phyloP scores from a whole-genome alignment of 768 basidiomycete species.

The Austroboletus eburneus region DNA sequence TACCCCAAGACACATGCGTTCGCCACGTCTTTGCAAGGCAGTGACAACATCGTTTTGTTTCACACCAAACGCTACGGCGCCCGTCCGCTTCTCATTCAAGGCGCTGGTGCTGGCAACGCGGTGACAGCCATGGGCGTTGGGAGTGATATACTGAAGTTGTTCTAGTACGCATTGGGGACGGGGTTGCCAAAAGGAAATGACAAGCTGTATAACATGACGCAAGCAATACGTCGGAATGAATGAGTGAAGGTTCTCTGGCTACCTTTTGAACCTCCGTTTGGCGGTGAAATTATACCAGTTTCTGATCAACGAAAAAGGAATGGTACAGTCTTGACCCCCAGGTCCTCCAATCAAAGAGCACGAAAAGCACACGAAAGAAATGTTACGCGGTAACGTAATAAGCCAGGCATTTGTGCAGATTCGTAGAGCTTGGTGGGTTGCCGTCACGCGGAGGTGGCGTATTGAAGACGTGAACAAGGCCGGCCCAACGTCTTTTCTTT shows the following conservation, averaged over 20 bases:
- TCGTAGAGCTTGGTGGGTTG: no score
- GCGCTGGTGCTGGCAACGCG: conserved; percentile 95
- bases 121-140: conserved; percentile 99
- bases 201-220: conserved; percentile 4
- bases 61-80: conserved; percentile 88
- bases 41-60: conserved; percentile 98
- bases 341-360: no score
- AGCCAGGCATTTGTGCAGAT: no score
- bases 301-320: no score
- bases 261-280: no score
- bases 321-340: no score
- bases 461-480: no score
- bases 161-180: conserved; percentile 18
- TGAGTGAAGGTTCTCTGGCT: not conserved
- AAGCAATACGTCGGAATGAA: conserved; percentile 2
- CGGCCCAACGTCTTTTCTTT: no score
- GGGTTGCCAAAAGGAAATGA: not conserved
- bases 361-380: no score
- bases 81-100: conserved; percentile 89
- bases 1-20: conserved; percentile 90
- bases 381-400: no score
- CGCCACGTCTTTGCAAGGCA: conserved; percentile 91
- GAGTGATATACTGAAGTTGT: conserved; percentile 70
- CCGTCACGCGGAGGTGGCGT: not conserved
- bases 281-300: no score